phyloP scores from a whole-genome alignment of 2,329 filamentous ascomycete genomes.

The Pseudogymnoascus sp. region DNA sequence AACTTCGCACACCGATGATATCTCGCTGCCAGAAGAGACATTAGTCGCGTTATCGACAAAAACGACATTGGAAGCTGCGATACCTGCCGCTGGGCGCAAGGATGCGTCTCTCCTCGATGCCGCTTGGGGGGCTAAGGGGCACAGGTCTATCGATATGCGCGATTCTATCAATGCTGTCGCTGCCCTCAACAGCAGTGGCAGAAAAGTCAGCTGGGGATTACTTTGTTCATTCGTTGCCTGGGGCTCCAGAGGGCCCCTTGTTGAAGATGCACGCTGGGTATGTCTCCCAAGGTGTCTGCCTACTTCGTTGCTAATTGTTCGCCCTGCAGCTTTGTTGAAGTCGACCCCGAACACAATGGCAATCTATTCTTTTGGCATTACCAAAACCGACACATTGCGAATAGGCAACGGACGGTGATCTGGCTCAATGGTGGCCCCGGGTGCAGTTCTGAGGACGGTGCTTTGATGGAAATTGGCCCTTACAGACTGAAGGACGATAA shows the following conservation, averaged over 20 bases:
- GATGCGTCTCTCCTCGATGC: constrained; percentile 6
- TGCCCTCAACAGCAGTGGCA: constrained; percentile 36
- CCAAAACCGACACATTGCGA: constrained; percentile 90
- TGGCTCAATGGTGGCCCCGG: constrained; percentile 97
- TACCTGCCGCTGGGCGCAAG: not conserved
- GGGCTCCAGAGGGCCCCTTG: constrained; percentile 69
- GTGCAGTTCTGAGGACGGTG: constrained; percentile 95
- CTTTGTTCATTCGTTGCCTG: constrained; percentile 79
- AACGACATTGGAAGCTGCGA: not conserved
- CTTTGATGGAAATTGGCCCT: constrained; percentile 92
- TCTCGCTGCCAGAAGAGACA: not conserved
- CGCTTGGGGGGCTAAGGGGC: constrained; percentile 1
- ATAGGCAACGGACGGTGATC: constrained; percentile 82
- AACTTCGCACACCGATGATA: not conserved
- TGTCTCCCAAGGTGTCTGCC: constrained; percentile 32
- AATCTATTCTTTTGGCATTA: constrained; percentile 99
- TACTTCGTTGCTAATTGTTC: constrained; percentile 15
- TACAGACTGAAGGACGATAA: constrained; percentile 74
- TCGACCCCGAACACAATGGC: constrained; percentile 76
- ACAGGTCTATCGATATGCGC: constrained; percentile 22
- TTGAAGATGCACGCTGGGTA: constrained; percentile 98
- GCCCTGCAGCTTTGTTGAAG: constrained; percentile 72
- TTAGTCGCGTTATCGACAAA: not conserved
- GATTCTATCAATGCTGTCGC: constrained; percentile 41
- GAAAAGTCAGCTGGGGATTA: constrained; percentile 73